Conservation (phyloP, 1,139 yeast genomes). For the Nadsonia starkeyi-henricii region DNA sequence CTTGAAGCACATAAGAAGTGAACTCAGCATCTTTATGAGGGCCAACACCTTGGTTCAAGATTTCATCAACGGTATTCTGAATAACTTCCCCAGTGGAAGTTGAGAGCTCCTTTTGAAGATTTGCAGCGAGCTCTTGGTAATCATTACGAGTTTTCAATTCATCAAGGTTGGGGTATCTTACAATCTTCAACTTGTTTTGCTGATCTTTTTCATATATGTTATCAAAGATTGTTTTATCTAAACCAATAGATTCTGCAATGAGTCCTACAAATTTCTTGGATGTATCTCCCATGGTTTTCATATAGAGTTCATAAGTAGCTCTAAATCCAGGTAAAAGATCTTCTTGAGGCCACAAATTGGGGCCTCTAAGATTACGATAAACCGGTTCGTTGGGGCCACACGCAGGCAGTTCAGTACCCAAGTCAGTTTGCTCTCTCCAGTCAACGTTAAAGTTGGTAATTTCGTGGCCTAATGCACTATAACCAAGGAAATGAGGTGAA, state of each 20-base stretch:
- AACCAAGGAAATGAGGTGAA: slow-evolving; percentile 19
- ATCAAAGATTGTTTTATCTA: slow-evolving; percentile 2
- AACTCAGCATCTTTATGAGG: slow-evolving; percentile 30
- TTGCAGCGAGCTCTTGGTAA: not conserved
- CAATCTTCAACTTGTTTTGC: slow-evolving; percentile 5
- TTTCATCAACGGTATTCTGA: too few relatives aligned
- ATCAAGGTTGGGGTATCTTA: slow-evolving; percentile 4
- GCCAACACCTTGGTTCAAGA: slow-evolving; percentile 22
- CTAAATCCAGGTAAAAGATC: slow-evolving; percentile 2
- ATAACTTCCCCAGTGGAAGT: slow-evolving; percentile 10
- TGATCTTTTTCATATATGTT: slow-evolving; percentile 1
- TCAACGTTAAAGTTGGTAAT: slow-evolving; percentile 22
- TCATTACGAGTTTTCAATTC: not conserved
- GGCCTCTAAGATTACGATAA: slow-evolving; percentile 8
- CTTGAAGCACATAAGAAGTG: slow-evolving; percentile 21
- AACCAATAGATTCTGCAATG: slow-evolving; percentile 11
- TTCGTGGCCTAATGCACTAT: slow-evolving; percentile 15
- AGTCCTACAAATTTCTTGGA: slow-evolving; percentile 3
- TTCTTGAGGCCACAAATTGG: slow-evolving; percentile 7
- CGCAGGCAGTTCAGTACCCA: slow-evolving; percentile 12
- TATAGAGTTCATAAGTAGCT: slow-evolving; percentile 1
- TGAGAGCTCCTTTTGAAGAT: slow-evolving; percentile 3
- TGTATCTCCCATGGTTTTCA: slow-evolving; percentile 3
- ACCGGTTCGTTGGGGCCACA: slow-evolving; percentile 6
- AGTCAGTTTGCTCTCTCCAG: slow-evolving; percentile 17